Evolutionary conservation across 495 filamentous ascomycete genomes (phyloP), one percentile per base, ranked within the genome.

Genomic region (Parachaetomium inaequale): DNA sequence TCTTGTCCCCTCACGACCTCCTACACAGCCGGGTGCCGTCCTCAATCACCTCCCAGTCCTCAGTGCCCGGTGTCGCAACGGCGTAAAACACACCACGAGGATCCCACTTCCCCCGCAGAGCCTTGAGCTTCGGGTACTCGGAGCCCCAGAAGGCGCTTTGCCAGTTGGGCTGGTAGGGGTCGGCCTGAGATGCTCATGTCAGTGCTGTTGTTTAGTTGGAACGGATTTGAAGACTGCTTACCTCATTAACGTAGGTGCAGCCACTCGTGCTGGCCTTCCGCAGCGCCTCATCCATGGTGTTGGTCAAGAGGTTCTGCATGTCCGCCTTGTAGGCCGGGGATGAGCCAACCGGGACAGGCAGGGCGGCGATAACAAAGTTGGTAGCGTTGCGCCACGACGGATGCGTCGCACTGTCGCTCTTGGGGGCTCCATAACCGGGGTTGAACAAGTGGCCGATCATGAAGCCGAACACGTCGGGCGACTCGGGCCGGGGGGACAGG

Each of bases 61-160:
- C 75, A 0, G 74, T 77, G 4, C 75, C 75, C 4, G 75, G 74
- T 1, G 75, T 77, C 8, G 75, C 42, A 1, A 74, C 50, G 3
- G 75, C 72, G 45, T 77, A 77, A 31, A 85, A 84, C 11, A 86
- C 64, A 10, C 75, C 75, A 17, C 69, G 61, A 0, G 85, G 85
- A 73, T 87, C 85, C 72, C 78, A 84, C 59, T 78, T 78, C 68
- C 75, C 68, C 65, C 85, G 80, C 38, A 79, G 53, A 36, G 79
- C 60, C 25, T 70, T 71, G 1, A 72, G 59, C 10, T 52, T 31
- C 3, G 66, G 66, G 32, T 79, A 78, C 45, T 74, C 68, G 10
- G 62, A 56, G 14, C 75, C 75, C 63, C 72, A 79, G 59, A 78
- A 79, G 14, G 69, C 64, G 40, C 64, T 56, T 57, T 76, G 74